Conservation (phyloP, 768 basidiomycete genomes). For the Scleroderma citrinum region DNA sequence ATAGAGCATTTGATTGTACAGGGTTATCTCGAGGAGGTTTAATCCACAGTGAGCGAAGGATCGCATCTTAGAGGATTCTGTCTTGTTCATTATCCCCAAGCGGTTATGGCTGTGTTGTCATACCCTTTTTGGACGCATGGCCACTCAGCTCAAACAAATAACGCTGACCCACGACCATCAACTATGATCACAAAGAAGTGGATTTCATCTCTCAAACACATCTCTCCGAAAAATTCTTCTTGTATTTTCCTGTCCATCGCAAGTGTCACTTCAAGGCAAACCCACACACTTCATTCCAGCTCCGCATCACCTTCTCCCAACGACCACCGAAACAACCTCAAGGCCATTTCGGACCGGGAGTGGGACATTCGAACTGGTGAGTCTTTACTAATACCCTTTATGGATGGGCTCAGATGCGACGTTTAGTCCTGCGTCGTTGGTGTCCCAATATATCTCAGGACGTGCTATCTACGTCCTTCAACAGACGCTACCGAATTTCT, state of each 20-base stretch:
- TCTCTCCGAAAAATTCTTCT: constrained; percentile 3
- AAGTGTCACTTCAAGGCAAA: not conserved
- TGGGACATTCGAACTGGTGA: constrained; percentile 76
- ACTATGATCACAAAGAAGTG: not conserved
- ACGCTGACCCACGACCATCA: no score
- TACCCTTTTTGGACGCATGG: constrained; percentile 1
- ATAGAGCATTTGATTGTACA: constrained; percentile 93
- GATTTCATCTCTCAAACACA: not conserved
- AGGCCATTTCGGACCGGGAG: constrained; percentile 55
- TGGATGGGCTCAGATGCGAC: constrained; percentile 28
- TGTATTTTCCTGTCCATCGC: constrained; percentile 16
- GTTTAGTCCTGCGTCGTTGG: constrained; percentile 4
- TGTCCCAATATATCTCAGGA: constrained; percentile 34
- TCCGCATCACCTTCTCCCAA: constrained; percentile 6
- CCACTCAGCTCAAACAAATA: no score
- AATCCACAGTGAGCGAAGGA: constrained; percentile 11
- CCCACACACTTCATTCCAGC: not conserved
- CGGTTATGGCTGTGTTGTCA: constrained; percentile 15
- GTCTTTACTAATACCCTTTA: constrained; percentile 8
- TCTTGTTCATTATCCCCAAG: not conserved
- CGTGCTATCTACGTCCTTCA: constrained; percentile 65
- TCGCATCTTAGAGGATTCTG: not conserved
- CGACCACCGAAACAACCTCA: constrained; percentile 4
- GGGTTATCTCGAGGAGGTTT: constrained; percentile 88
- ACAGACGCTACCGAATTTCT: constrained; percentile 68